Base-by-base conservation (phyloP, 768 basidiomycete genomes). In the Termitomyces sp. region DNA sequence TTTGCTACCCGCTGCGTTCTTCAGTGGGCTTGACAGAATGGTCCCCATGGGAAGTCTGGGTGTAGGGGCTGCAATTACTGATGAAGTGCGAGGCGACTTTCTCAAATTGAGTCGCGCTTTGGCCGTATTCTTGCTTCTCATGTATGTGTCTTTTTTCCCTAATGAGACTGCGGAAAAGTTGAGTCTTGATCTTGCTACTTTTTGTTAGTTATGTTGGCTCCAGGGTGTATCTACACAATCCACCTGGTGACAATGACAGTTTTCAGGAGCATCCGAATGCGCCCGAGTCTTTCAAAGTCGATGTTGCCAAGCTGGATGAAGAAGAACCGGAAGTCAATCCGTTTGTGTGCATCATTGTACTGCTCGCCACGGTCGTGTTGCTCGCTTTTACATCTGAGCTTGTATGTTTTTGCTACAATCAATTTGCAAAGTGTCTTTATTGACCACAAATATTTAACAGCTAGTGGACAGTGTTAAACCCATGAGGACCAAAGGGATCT, bases 311-410 rank as follows among this genome's bases (percentile, higher is more conserved):
- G 5, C 59, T 77, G 18, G 66, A 71, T 12, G 57, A 65, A 15
- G 64, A 67, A 18, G 79, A 82, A 23, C 85, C 86, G 0, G 76
- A 80, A 56, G 72, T 85, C 18, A 86, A 83, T 60, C 83, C 82
- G 56, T 86, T 77, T 72, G 79, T 82, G 6, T 85, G 83, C 64
- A 69, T 87, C 20, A 59, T 67, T 6, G 70, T 85, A 53, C 75
- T 89, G 1, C 45, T 70, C 5, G 43, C 81, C 35, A 78, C 77
- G 22, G 77, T 88, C 38, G 80, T 66, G 7, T 60, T 89, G 33
- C 82, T 86, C 79, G 85, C 80, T 10, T 70, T 76, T 31, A 89
- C 88, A 7, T 84, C 84, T 23, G 85, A 88, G 74, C 86, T 80
- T 72, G 85, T 88, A 60, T 48, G 66, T 75, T 69, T 22, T 36